phyloP scores from a whole-genome alignment of 2,329 filamentous ascomycete species.

The Fusarium drepaniforme region DNA sequence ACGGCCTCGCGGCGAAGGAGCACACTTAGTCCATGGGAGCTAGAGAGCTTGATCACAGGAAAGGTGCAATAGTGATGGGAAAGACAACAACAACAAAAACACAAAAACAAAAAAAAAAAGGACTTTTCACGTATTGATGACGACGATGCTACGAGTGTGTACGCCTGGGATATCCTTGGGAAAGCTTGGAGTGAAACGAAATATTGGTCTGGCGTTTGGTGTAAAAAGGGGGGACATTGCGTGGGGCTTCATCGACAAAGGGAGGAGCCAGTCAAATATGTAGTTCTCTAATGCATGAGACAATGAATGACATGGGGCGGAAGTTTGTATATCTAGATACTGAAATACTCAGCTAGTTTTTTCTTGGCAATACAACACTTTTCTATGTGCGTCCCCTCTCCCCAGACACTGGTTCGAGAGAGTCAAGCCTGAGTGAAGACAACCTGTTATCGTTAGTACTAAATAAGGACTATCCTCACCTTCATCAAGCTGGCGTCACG shows the following conservation, averaged over 20 bases:
- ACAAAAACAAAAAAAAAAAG: not conserved
- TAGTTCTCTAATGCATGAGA: constrained; percentile 17
- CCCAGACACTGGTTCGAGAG: not conserved
- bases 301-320: constrained; percentile 18
- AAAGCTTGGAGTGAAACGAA: constrained; percentile 33
- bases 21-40: constrained; percentile 80
- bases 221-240: constrained; percentile 19
- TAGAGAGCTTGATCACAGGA: constrained; percentile 72
- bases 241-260: constrained; percentile 2
- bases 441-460: too few species aligned
- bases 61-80: constrained; percentile 54
- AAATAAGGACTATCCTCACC: too few species aligned
- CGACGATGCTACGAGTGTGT: constrained; percentile 2
- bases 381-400: not conserved
- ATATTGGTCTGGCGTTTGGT: constrained; percentile 39
- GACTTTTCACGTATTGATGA: constrained; percentile 25
- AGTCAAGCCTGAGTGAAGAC: too few species aligned
- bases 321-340: constrained; percentile 6
- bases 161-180: constrained; percentile 25
- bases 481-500: not conserved
- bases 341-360: not conserved
- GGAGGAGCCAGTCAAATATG: constrained; percentile 10
- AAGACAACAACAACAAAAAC: not conserved
- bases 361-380: not conserved
- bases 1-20: constrained; percentile 75